These are phyloP conservation scores for Adansonia madagascariensis DNA, from an alignment of 441 rosid genomes.

Conservation along the genomic window DNA sequence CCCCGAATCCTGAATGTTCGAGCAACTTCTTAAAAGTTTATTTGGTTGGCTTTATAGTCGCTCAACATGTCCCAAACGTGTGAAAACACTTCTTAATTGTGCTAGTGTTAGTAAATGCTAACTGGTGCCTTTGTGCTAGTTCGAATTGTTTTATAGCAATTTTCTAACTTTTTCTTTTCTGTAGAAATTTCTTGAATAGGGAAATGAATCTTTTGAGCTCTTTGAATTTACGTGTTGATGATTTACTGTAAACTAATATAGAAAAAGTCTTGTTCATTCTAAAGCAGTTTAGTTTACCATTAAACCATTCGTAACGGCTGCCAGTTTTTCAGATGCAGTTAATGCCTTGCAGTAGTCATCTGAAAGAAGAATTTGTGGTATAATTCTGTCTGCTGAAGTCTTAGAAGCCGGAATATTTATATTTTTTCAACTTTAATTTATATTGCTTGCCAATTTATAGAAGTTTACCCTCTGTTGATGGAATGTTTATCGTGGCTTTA, in stretches of 20 bases:
- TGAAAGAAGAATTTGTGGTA: conserved; percentile 25
- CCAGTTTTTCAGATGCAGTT: conserved; percentile 23
- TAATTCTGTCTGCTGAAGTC: conserved; percentile 14
- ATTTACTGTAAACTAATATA: neutral
- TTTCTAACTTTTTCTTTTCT: neutral
- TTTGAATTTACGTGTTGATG: conserved; percentile 2
- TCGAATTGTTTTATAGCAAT: neutral
- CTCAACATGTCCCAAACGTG: neutral
- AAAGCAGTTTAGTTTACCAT: neutral
- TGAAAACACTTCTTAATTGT: neutral
- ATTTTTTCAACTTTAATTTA: neutral
- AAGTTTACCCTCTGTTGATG: conserved; percentile 1
- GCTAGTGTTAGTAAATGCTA: neutral
- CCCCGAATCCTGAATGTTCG: neutral
- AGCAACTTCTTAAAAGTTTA: neutral
- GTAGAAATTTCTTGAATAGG: neutral
- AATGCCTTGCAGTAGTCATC: conserved; percentile 16
- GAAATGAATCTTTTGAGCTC: neutral
- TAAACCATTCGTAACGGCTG: conserved; percentile 13
- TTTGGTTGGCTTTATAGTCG: neutral
- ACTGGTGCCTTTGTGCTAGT: neutral
- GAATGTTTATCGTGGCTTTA: neutral
- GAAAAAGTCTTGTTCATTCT: neutral
- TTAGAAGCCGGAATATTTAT: neutral
- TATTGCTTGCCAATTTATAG: neutral